Conservation (phyloP, 768 basidiomycete species). For the Tubosaeta brunneosetosa region DNA sequence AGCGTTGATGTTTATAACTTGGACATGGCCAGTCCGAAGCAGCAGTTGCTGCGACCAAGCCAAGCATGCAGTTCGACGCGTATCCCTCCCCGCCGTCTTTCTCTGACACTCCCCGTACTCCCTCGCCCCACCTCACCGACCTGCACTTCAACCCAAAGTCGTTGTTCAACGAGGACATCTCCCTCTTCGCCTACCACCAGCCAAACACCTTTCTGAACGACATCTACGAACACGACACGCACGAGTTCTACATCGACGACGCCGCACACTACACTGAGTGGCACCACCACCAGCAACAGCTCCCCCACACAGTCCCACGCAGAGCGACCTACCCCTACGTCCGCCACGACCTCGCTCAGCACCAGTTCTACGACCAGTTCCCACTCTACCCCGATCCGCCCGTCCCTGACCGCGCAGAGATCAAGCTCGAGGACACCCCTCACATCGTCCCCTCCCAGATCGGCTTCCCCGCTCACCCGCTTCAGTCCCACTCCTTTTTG, state of each 20-base stretch:
- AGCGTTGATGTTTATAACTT: conserved; percentile 33
- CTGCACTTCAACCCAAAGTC: conserved; percentile 39
- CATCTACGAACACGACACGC: conserved; percentile 59
- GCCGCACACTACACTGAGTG: conserved; percentile 32
- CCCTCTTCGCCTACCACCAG: conserved; percentile 44
- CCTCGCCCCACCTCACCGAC: conserved; percentile 52
- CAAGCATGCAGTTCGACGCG: conserved; percentile 52
- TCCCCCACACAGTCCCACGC: conserved; percentile 40
- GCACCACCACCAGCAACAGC: conserved; percentile 36
- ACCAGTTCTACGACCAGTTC: conserved; percentile 31
- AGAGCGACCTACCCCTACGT: conserved; percentile 76
- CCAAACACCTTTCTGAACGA: conserved; percentile 57
- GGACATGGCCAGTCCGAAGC: not conserved
- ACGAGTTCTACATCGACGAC: conserved; percentile 39
- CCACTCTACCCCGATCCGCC: conserved; percentile 37
- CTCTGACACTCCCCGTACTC: conserved; percentile 69
- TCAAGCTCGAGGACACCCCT: conserved; percentile 65
- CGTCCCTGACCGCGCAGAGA: conserved; percentile 28
- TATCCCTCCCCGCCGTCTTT: conserved; percentile 50
- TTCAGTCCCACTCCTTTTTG: conserved; percentile 30
- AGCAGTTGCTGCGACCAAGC: not conserved
- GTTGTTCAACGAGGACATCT: conserved; percentile 30
- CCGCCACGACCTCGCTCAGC: conserved; percentile 52
- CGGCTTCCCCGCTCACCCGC: conserved; percentile 26
- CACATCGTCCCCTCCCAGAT: conserved; percentile 61